Percentiles rank a stretch among this genome's conserved stretches.
Evolutionary conservation across 345 rosid species (phyloP).

Genomic region (Gossypioides kirkii): DNA sequence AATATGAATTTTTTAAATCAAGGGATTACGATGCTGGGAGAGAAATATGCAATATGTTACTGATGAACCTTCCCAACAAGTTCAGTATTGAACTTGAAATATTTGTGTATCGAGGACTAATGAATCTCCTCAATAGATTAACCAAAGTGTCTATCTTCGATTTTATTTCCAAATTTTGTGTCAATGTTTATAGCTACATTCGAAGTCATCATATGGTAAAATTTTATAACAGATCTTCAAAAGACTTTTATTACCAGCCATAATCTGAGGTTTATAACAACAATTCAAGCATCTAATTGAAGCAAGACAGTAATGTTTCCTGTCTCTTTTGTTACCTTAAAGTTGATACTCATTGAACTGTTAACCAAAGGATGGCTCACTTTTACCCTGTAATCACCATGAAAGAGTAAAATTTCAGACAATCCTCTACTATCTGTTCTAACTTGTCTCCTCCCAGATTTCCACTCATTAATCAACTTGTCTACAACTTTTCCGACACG

Average conservation of each 20-base stretch:
- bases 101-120: too few relatives aligned
- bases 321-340: constrained; percentile 25
- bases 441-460: constrained; percentile 12
- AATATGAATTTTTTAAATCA: too few relatives aligned
- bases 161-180: too few relatives aligned
- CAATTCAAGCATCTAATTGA: constrained; percentile 17
- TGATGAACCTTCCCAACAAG: too few relatives aligned
- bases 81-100: too few relatives aligned
- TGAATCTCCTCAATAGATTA: too few relatives aligned
- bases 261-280: background rate
- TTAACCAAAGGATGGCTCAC: background rate
- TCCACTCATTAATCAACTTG: constrained; percentile 54
- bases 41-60: too few relatives aligned
- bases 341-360: background rate
- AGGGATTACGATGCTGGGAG: too few relatives aligned
- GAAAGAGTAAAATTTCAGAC: constrained; percentile 35
- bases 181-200: background rate
- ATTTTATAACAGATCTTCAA: background rate
- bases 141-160: too few relatives aligned
- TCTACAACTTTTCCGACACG: constrained; percentile 51
- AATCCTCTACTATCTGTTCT: constrained; percentile 24
- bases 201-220: background rate
- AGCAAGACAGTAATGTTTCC: constrained; percentile 7
- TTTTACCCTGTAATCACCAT: constrained; percentile 43
- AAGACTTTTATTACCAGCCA: background rate